Conservation (phyloP, 169 alveolate genomes). For the Babesia divergens region DNA sequence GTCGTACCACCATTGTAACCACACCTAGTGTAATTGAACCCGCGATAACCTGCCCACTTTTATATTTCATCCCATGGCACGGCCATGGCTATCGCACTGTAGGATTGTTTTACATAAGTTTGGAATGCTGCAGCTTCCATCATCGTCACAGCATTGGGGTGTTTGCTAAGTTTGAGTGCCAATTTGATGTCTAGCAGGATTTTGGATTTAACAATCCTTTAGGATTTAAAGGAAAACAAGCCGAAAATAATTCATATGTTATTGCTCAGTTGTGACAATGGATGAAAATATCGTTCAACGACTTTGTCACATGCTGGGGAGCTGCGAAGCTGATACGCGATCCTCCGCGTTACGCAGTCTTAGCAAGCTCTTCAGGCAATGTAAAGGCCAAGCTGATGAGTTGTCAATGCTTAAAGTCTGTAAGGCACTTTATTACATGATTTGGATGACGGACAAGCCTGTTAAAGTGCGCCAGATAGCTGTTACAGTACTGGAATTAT, state of each 20-base stretch:
- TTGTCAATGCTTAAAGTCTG: slow-evolving; percentile 25
- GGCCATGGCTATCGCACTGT: too few relatives aligned
- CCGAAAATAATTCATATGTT: neutral
- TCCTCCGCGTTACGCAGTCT: slow-evolving; percentile 23
- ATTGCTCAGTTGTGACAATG: slow-evolving; percentile 5
- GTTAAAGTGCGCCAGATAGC: slow-evolving; percentile 34
- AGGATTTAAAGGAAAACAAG: too few relatives aligned
- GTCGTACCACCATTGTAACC: too few relatives aligned
- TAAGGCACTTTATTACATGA: slow-evolving; percentile 49
- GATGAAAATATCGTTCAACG: slow-evolving; percentile 22
- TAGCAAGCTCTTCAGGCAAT: slow-evolving; percentile 22
- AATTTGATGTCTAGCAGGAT: too few relatives aligned
- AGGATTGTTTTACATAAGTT: too few relatives aligned
- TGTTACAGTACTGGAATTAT: slow-evolving; percentile 39
- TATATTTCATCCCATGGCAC: too few relatives aligned
- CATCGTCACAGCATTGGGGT: too few relatives aligned
- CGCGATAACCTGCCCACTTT: too few relatives aligned
- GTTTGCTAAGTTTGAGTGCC: too few relatives aligned
- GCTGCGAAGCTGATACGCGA: slow-evolving; percentile 44
- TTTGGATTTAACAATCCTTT: too few relatives aligned
- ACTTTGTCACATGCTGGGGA: slow-evolving; percentile 63
- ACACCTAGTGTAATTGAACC: too few relatives aligned
- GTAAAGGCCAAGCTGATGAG: slow-evolving; percentile 4
- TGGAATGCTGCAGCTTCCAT: too few relatives aligned
- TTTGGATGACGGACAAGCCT: slow-evolving; percentile 67